Conservation (phyloP, 306 rosid species). For the Herpetospermum pedunculosum region DNA sequence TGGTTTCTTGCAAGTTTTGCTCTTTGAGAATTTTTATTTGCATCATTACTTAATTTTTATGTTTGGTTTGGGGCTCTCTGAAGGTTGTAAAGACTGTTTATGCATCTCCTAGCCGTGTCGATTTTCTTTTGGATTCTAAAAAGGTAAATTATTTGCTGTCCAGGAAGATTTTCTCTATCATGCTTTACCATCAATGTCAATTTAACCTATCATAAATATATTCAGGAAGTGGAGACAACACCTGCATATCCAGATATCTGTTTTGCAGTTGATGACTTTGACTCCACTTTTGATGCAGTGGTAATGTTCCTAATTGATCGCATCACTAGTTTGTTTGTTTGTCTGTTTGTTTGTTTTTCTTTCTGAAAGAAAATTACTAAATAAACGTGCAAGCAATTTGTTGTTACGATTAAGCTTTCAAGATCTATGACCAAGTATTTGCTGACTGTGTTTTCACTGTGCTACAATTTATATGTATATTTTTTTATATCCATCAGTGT, state of each 20-base stretch:
- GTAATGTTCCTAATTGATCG: constrained; percentile 34
- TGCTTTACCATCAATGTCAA: constrained; percentile 12
- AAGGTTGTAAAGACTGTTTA: constrained; percentile 96
- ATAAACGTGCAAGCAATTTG: background rate
- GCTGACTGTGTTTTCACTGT: background rate
- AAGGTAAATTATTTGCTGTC: constrained; percentile 43
- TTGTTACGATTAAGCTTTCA: background rate
- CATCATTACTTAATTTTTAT: background rate
- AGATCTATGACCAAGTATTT: background rate
- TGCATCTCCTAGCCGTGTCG: constrained; percentile 93
- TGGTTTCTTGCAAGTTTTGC: background rate
- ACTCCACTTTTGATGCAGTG: constrained; percentile 98
- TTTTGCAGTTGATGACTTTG: constrained; percentile 95
- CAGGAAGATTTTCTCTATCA: constrained; percentile 1
- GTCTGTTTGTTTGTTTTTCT: background rate
- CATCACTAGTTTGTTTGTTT: background rate
- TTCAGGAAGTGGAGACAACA: constrained; percentile 91
- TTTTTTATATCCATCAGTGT: background rate
- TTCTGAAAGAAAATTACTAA: background rate
- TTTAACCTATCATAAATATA: constrained; percentile 20
- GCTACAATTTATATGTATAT: background rate
- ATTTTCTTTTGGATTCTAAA: constrained; percentile 82
- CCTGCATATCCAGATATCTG: constrained; percentile 99
- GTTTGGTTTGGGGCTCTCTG: constrained; percentile 13
- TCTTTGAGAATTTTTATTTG: background rate